Evolutionary conservation across 202 grass and related monocot species (phyloP).

Genomic region (Zoysia matrella): DNA sequence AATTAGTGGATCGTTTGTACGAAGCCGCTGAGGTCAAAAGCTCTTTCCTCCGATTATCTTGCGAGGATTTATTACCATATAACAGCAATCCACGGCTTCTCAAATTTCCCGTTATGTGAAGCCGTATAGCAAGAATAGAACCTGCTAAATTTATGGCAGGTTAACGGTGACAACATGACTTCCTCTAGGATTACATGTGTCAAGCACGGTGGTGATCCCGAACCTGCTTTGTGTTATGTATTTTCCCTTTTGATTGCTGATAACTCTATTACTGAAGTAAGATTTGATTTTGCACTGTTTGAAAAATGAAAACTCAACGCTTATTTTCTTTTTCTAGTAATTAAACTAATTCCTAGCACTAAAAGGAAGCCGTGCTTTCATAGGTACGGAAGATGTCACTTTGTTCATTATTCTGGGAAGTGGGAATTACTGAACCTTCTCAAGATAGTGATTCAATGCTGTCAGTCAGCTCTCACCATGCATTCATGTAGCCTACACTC

Average conservation of each 20-base stretch:
- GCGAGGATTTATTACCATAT: too few relatives aligned
- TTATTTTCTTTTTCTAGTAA: background rate
- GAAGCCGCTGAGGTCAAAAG: background rate
- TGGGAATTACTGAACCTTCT: background rate
- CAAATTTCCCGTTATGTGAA: background rate
- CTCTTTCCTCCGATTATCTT: background rate
- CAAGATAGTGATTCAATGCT: background rate
- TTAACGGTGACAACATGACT: too few relatives aligned
- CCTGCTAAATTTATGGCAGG: background rate
- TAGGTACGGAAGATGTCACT: background rate
- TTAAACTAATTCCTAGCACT: background rate
- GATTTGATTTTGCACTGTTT: background rate
- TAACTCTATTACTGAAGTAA: background rate
- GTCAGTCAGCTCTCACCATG: background rate
- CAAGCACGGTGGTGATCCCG: background rate
- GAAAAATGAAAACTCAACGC: background rate
- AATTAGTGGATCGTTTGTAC: background rate
- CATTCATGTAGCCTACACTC: background rate
- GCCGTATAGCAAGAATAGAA: background rate
- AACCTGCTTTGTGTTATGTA: background rate
- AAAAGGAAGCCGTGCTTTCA: background rate
- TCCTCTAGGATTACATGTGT: too few relatives aligned
- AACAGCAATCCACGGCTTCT: background rate
- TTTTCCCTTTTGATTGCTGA: background rate
- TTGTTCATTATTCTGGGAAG: background rate